Evolutionary conservation across 1,284 basidiomycete species (phyloP), one percentile per base, ranked within the genome.

Genomic region (Kwoniella shivajii): DNA sequence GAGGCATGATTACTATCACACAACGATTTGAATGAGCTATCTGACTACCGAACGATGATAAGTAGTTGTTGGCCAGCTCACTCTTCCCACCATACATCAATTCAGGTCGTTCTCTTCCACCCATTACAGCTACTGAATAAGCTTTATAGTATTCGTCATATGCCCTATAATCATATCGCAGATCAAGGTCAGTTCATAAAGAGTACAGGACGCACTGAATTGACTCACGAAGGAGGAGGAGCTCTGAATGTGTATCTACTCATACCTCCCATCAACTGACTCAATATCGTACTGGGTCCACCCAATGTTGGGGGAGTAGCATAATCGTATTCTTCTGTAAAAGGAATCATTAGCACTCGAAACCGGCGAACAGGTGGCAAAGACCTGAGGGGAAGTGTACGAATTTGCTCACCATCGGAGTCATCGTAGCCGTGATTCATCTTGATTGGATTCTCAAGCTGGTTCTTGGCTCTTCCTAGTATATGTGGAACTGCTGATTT

Each of bases 1-100:
- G 90, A 2, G 96, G 96, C 91, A 99, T 93, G 59, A 99, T 92
- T 68, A 99, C 94, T 95, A 65, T 7, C 34, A 34, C 6, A 11
- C 18, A 4, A 37, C 2, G 14, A 50, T 47, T 24, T n/a, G 22
- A 20, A 55, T 61, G 27, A 65, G 62, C 51, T 18, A 43, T 5
- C 26, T 27, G 48, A 58, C 13, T 45, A 26, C n/a, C 13, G 6
- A 3, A 42, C 24, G n/a, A 13, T 20, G n/a, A 14, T 16, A 38
- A 7, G 13, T 27, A 37, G 0, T 33, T 9, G 6, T 18, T 4
- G n/a, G 29, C 42, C 13, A 52, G 33, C 91, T 77, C 79, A 97
- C 94, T 93, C 83, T 99, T 99, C 71, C 96, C 96, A 66, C 96
- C 96, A 69, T 96, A 78, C 50, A 77, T 61, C 38, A 79, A 61